Base-by-base conservation (phyloP, 371 early-diverging fungal species). In the Mucor velutinosus region DNA sequence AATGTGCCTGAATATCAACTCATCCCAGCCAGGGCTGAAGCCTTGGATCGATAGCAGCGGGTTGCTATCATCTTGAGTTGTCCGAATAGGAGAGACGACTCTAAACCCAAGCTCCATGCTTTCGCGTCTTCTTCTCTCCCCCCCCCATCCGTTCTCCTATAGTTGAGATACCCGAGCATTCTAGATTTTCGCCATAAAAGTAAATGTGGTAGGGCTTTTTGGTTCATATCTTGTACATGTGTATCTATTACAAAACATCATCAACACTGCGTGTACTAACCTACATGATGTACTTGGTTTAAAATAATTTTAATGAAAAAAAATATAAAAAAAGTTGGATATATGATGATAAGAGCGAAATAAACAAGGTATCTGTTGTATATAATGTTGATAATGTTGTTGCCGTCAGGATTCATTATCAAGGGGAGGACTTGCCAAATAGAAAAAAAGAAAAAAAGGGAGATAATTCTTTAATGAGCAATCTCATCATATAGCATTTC, bases 401-500 rank as follows among this genome's bases (percentile, higher is more conserved):
- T 53, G 53, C 51, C 51, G 23, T 29, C 41, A 41, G 41, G 41
- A 41, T 5, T 41, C 41, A 41, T 53, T 19, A 27, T 25, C 27
- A 56, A 27, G n/a, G 30, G 55, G 41, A 2, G 57, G 15, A 41
- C 17, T 41, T 41, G 41, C 41, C 41, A 29, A 32, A 21, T 21
- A 37, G 19, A 25, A 37, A 35, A 4, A 14, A 15, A 53, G n/a
- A n/a, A 49, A 37, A 23, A 62, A 62, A 41, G 17, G n/a, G 49
- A 15, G 33, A 17, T 32, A 21, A 0, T 32, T 39, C 11, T 39
- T 74, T 71, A 77, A 62, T 77, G 80, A 25, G 75, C 72, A 45
- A 80, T 77, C 71, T 81, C 82, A 49, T 81, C 77, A 45, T 67
- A 79, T 29, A 81, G 62, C 82, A 81, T 81, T 65, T 77, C 82